Base-by-base conservation (phyloP, 2,329 filamentous ascomycete species). In the Ampelomyces quisqualis region DNA sequence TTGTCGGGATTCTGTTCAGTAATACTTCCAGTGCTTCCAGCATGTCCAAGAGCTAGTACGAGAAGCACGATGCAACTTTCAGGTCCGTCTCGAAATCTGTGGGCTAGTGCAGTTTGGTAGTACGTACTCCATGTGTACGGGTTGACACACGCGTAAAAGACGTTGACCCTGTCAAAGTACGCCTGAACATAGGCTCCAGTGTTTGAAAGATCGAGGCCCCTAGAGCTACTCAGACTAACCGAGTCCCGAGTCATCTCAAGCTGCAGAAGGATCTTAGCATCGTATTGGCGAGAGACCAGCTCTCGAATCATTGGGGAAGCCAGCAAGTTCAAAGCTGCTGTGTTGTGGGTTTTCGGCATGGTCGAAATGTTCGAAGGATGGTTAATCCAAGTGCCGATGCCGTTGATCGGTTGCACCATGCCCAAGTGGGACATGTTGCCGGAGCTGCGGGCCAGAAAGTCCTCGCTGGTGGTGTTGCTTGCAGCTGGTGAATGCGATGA, bases 131-230 rank as follows among this genome's bases (percentile, higher is more conserved):
- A 93, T 1, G 82, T 86, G 64, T 87, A 87, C 1, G 87, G 87
- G 61, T 90, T 90, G 22, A 93, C 86, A 55, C 86, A 89, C 7
- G 88, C 87, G 58, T 91, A 91, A 85, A 88, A 91, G 3, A 90
- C 77, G 51, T 91, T 91, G 45, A 90, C 88, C 28, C 84, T 77
- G 43, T 86, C 82, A 58, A 91, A 93, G 65, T 88, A 91, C 1
- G 87, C 84, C 59, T 86, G 82, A 27, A 88, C 84, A 63, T 90
- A 90, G 3, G 82, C 77, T 32, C 82, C 78, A 1, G 84, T 86
- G 61, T 89, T 88, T 30, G 84, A 85, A 29, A 90, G 70, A 63
- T 90, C 85, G 43, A 90, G 77, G 9, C 82, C 82, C 32, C 84
- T 72, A 11, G 79, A 80, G 2, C 71, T 64, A 38, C 67, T 70